These are phyloP conservation scores for Hemisphaericaspora xylofermentans DNA, from an alignment of 1,139 yeast species.

Conservation along the genomic window DNA sequence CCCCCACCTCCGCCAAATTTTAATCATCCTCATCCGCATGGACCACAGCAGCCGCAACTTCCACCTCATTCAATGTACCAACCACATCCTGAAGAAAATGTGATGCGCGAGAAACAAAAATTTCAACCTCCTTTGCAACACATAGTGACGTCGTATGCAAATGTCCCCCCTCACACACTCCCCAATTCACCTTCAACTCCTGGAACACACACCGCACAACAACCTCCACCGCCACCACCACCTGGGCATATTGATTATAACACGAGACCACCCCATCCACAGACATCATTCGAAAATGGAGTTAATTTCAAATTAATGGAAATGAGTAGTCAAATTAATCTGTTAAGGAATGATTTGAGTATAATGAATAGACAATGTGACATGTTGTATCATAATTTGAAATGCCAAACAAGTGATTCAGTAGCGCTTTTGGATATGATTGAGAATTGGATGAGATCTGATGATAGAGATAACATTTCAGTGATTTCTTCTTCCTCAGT, in stretches of 20 bases:
- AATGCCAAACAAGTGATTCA: conserved; percentile 49
- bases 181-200: conserved; percentile 1
- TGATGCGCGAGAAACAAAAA: conserved; percentile 10
- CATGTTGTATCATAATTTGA: conserved; percentile 43
- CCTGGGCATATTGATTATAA: conserved; percentile 12
- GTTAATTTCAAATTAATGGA: conserved; percentile 39
- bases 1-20: conserved; percentile 8
- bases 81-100: conserved; percentile 7
- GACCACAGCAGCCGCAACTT: conserved; percentile 7
- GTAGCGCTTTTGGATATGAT: conserved; percentile 49
- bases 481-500: background rate
- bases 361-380: conserved; percentile 45
- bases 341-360: conserved; percentile 33
- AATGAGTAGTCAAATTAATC: conserved; percentile 34
- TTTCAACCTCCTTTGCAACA: conserved; percentile 14
- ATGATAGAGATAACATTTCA: background rate
- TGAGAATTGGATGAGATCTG: conserved; percentile 25
- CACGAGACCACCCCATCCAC: conserved; percentile 11
- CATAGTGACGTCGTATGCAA: background rate
- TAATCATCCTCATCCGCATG: conserved; percentile 9
- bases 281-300: conserved; percentile 23
- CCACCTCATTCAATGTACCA: conserved; percentile 4
- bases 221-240: conserved; percentile 8
- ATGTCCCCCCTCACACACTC: background rate
- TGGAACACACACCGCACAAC: conserved; percentile 5